Evolutionary conservation across 2,329 filamentous ascomycete genomes (phyloP).

Genomic region (Elsinoe ampelina): DNA sequence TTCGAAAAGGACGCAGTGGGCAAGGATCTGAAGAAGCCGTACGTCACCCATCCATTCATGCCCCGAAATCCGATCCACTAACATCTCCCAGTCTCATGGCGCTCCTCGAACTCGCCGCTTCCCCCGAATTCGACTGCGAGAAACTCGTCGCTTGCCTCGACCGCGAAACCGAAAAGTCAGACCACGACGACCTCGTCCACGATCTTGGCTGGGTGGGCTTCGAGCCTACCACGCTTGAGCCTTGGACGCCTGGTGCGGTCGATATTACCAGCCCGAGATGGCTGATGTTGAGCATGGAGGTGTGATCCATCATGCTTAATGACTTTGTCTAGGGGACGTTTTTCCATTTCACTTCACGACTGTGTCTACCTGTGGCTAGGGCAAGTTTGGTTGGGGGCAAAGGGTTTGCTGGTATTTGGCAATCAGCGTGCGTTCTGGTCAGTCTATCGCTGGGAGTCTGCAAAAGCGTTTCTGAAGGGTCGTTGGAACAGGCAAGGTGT

Average conservation of each 20-base stretch:
- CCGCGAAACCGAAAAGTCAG: conserved; percentile 50
- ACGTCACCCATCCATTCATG: conserved; percentile 41
- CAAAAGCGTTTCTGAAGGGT: not conserved
- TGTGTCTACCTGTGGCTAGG: not conserved
- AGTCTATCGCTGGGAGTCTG: not conserved
- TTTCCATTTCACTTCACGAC: not conserved
- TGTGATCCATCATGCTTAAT: too few species aligned
- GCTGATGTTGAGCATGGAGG: conserved; percentile 83
- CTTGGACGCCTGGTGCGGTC: conserved; percentile 56
- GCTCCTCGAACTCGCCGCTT: conserved; percentile 76
- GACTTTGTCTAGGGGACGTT: not conserved
- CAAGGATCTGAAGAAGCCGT: conserved; percentile 80
- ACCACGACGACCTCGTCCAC: conserved; percentile 60
- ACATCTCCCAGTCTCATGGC: conserved; percentile 60
- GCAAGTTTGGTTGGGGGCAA: not conserved
- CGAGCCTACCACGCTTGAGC: conserved; percentile 67
- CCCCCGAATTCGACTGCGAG: conserved; percentile 60
- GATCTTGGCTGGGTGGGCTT: conserved; percentile 93
- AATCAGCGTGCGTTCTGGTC: not conserved
- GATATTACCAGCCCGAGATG: conserved; percentile 59
- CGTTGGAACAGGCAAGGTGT: not conserved
- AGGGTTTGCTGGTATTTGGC: not conserved
- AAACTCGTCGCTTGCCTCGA: conserved; percentile 75
- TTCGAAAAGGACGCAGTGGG: conserved; percentile 66
- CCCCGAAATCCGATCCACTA: too few species aligned